Evolutionary conservation across 352 stramenopile species (phyloP), one percentile per base, ranked within the genome.

Genomic region (Pythium myriotylum): DNA sequence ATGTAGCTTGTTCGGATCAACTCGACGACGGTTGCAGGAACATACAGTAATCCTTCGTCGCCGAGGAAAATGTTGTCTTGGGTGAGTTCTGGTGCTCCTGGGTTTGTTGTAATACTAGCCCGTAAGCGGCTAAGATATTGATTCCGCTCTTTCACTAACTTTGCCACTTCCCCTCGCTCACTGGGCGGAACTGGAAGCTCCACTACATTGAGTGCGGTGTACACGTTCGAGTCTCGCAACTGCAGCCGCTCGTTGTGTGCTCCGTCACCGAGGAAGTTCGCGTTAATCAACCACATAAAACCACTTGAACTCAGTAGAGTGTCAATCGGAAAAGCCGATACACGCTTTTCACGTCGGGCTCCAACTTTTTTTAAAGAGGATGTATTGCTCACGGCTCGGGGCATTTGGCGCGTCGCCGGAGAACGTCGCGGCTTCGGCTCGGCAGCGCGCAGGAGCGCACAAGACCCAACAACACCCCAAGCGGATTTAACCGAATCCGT

Each of bases 401-500:
- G 9, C 46, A 10, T 23, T 29, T 26, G 23, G 14, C 24, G 46
- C 14, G 47, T 35, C 3, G 47, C 16, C 12, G 48, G 32, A 3
- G 12, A 17, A 2, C 47, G 57, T 14, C 47, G 57, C 1, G 47
- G 26, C 19, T 57, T 58, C 7, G 8, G 29, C 14, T 14, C 41
- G 10, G 3, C 19, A 26, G 20, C 48, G 10, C 19, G 23, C 1
- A 45, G 29, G 3, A 33, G 55, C 33, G 5, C 14, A 7, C 33
- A 46, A 17, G 17, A 19, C 9, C 23, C 27, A 26, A 52, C 10
- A 2, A 52, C 35, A n/a, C 4, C 41, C 57, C 57, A 65, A 1
- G 57, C 57, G 32, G 47, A 48, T 10, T n/a, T 27, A 20, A 53
- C 39, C 19, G 57, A 65, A 24, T 65, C 57, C 14, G 57, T 39